Evolutionary conservation across 2,329 filamentous ascomycete genomes (phyloP).

Genomic region (Fusarium sulawesiense): DNA sequence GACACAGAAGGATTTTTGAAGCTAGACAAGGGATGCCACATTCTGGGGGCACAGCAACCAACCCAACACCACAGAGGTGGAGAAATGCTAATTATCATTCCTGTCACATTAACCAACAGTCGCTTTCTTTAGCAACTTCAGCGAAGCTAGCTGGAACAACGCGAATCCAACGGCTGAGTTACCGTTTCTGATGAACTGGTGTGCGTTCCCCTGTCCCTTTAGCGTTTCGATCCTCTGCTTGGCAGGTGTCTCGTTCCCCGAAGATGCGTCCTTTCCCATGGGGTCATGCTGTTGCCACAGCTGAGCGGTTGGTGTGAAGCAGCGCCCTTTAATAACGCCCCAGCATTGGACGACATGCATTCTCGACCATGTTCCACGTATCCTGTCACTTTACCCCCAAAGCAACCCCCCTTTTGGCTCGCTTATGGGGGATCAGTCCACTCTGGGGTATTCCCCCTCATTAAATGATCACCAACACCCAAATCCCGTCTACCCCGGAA

Average conservation of each 20-base stretch:
- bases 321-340: neutral
- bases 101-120: neutral
- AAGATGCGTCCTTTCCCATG: neutral
- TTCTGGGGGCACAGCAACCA: neutral
- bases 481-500: constrained; percentile 27
- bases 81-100: neutral
- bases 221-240: constrained; percentile 17
- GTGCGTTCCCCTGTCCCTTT: constrained; percentile 14
- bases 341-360: neutral
- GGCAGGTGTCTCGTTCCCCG: neutral
- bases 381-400: constrained; percentile 11
- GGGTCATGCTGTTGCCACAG: neutral
- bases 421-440: constrained; percentile 16
- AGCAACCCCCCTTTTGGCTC: neutral
- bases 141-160: neutral
- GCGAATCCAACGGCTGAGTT: neutral
- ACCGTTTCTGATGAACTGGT: neutral
- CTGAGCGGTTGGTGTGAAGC: neutral
- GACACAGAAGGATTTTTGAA: neutral
- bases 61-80: neutral
- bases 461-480: constrained; percentile 23
- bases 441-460: constrained; percentile 23
- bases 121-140: neutral
- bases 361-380: neutral
- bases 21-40: neutral